Evolutionary conservation across 805 yeast genomes (phyloP).

Genomic region (Lipomyces lipofer): DNA sequence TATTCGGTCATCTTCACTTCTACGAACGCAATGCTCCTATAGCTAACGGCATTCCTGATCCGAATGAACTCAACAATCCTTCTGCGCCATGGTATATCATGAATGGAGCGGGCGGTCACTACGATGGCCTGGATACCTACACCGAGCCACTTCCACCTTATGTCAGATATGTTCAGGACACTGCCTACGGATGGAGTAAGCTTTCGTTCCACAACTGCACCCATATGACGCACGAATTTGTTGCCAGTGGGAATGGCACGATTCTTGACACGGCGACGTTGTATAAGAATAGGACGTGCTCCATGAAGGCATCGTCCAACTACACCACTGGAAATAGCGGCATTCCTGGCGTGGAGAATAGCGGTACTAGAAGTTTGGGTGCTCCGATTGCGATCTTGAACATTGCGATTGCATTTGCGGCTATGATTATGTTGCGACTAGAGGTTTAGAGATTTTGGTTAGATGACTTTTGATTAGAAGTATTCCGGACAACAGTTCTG

Average conservation of each 20-base stretch:
- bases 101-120: constrained; percentile 38
- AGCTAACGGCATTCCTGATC: constrained; percentile 30
- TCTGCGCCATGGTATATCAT: constrained; percentile 36
- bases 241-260: constrained; percentile 32
- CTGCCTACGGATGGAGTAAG: constrained; percentile 34
- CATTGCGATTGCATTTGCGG: no score
- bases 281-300: constrained; percentile 24
- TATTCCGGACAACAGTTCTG: no score
- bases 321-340: no score
- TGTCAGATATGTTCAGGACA: constrained; percentile 1
- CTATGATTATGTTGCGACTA: no score
- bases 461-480: no score
- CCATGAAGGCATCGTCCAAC: no score
- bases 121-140: constrained; percentile 34
- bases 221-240: constrained; percentile 36
- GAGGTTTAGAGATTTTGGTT: no score
- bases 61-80: constrained; percentile 35
- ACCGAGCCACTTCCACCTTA: neutral
- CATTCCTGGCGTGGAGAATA: no score
- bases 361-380: no score
- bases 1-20: constrained; percentile 36
- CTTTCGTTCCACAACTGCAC: constrained; percentile 36
- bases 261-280: constrained; percentile 34
- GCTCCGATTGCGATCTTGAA: no score
- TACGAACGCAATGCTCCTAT: constrained; percentile 34